phyloP scores from a whole-genome alignment of 2,329 filamentous ascomycete genomes.

The Tricladium varicosporioides region DNA sequence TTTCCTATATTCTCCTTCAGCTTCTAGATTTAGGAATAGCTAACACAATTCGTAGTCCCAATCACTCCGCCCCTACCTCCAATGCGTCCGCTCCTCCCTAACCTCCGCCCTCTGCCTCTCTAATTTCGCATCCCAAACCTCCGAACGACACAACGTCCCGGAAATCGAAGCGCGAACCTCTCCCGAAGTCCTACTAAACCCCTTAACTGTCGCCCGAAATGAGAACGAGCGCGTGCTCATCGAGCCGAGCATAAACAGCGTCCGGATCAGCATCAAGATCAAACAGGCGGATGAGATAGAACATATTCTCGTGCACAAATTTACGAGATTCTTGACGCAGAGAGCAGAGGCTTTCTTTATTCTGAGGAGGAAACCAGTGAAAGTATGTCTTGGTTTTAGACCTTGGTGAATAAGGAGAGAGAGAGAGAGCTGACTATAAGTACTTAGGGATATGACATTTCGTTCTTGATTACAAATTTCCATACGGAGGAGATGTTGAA shows the following conservation, averaged over 20 bases:
- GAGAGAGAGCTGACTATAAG: constrained; percentile 16
- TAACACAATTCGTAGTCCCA: constrained; percentile 64
- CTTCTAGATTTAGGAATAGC: not conserved
- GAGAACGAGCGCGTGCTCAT: constrained; percentile 96
- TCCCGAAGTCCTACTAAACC: constrained; percentile 90
- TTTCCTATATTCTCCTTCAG: not conserved
- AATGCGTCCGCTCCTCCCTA: constrained; percentile 91
- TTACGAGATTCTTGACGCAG: constrained; percentile 94
- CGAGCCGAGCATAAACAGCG: constrained; percentile 94
- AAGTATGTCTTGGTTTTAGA: constrained; percentile 51
- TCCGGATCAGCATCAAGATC: constrained; percentile 97
- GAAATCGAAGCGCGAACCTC: constrained; percentile 93
- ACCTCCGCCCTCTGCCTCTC: constrained; percentile 90
- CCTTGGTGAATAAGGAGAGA: not conserved
- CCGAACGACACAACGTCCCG: constrained; percentile 96
- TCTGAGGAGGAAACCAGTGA: constrained; percentile 88
- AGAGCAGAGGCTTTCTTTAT: constrained; percentile 97
- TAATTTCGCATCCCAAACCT: constrained; percentile 96
- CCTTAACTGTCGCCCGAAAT: constrained; percentile 86
- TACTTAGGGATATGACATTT: constrained; percentile 89
- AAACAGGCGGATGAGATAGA: constrained; percentile 99
- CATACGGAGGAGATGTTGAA: constrained; percentile 99
- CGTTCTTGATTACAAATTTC: constrained; percentile 97
- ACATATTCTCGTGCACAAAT: constrained; percentile 96
- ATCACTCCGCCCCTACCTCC: constrained; percentile 93